These are phyloP conservation scores for Nepenthes gracilis DNA, from an alignment of 148 eudicot species.

Conservation along the genomic window DNA sequence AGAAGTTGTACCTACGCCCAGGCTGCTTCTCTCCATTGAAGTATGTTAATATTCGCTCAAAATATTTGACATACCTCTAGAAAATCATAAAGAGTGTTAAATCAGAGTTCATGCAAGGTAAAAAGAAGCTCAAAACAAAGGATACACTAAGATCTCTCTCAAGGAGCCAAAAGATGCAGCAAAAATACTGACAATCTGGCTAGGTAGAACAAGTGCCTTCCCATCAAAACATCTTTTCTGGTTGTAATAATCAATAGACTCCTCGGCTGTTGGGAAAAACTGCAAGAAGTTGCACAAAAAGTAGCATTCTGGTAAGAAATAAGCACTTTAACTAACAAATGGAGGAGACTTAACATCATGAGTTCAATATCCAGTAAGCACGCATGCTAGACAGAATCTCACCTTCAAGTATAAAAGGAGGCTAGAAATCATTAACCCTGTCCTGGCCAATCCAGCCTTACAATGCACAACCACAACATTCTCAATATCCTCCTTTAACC, in stretches of 20 bases:
- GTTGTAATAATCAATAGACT: slow-evolving; percentile 91
- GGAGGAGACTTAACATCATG: not conserved
- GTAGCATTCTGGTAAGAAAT: not conserved
- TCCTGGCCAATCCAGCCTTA: slow-evolving; percentile 99
- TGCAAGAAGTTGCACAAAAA: slow-evolving; percentile 19
- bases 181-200: slow-evolving; percentile 77
- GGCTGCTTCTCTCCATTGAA: slow-evolving; percentile 94
- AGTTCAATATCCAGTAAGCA: not conserved
- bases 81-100: slow-evolving; percentile 9
- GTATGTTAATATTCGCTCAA: slow-evolving; percentile 71
- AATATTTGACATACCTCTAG: slow-evolving; percentile 94
- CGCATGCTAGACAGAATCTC: slow-evolving; percentile 6
- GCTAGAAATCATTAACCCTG: slow-evolving; percentile 95
- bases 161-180: not conserved
- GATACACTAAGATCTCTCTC: slow-evolving; percentile 1
- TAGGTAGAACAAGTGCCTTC: slow-evolving; percentile 95
- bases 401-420: slow-evolving; percentile 92
- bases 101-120: slow-evolving; percentile 4
- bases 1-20: slow-evolving; percentile 68
- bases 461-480: slow-evolving; percentile 99
- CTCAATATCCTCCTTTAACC: slow-evolving; percentile 99
- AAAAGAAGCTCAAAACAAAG: slow-evolving; percentile 4
- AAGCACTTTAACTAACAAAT: not conserved
- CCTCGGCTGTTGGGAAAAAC: slow-evolving; percentile 99
- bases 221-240: slow-evolving; percentile 91